Conservation (phyloP, 2,329 filamentous ascomycete genomes). For the Epichloe glyceriae region DNA sequence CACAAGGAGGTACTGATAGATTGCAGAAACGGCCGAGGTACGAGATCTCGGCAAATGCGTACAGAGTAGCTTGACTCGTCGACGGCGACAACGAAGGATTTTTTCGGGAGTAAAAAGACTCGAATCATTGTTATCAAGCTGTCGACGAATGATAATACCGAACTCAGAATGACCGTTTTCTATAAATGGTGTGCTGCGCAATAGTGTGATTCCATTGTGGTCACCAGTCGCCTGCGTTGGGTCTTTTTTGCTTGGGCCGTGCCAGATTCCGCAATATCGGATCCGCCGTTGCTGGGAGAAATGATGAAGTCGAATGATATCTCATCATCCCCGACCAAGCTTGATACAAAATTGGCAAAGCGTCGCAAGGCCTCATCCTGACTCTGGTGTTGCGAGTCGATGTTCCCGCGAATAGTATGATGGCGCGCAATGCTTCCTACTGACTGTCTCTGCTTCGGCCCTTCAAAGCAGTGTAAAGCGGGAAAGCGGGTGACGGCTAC, state of each 20-base stretch:
- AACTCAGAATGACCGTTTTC: background rate
- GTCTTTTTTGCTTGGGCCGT: background rate
- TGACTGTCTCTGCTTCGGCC: background rate
- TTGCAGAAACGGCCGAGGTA: background rate
- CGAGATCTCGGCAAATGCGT: background rate
- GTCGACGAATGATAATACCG: background rate
- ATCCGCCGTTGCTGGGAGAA: background rate
- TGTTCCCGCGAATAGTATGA: background rate
- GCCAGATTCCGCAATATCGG: background rate
- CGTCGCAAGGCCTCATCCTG: background rate
- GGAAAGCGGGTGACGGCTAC: background rate
- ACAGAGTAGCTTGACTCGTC: background rate
- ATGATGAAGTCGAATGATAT: slow-evolving; percentile 1
- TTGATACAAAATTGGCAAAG: background rate
- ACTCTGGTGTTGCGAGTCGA: background rate
- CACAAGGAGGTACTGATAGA: background rate
- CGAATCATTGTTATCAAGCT: background rate
- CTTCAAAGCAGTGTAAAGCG: background rate
- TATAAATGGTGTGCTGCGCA: background rate
- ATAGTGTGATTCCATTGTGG: background rate
- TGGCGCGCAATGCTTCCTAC: background rate
- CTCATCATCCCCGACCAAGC: slow-evolving; percentile 2
- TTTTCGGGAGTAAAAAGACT: background rate
- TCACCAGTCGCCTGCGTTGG: background rate
- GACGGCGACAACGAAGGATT: background rate